phyloP scores from a whole-genome alignment of 2,329 filamentous ascomycete species.

The Fusarium buxicola region DNA sequence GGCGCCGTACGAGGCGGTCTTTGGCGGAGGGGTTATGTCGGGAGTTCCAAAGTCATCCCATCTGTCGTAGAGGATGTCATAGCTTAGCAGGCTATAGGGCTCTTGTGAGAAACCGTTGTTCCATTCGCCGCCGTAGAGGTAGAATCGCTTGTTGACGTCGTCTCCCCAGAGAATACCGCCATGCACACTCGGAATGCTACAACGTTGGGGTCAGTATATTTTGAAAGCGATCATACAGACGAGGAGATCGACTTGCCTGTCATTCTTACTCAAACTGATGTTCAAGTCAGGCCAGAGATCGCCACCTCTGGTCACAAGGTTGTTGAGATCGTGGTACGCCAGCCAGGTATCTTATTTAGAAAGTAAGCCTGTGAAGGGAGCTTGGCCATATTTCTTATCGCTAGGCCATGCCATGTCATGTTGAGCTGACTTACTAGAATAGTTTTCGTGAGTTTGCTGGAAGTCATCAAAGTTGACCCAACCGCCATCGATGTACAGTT shows the following conservation, averaged over 20 bases:
- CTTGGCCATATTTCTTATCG: no score
- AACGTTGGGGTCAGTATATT: neutral
- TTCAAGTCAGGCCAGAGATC: neutral
- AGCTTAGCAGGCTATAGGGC: slow-evolving; percentile 5
- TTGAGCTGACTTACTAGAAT: slow-evolving; percentile 10
- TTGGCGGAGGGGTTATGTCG: neutral
- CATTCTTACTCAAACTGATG: neutral
- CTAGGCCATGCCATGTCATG: neutral
- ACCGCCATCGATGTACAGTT: slow-evolving; percentile 23
- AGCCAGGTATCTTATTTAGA: slow-evolving; percentile 11
- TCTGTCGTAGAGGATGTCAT: slow-evolving; percentile 13
- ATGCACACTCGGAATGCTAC: slow-evolving; percentile 7
- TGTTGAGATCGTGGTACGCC: slow-evolving; percentile 13
- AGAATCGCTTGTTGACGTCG: slow-evolving; percentile 17
- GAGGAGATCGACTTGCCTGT: neutral
- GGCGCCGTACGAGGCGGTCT: slow-evolving; percentile 10
- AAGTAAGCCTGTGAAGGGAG: no score
- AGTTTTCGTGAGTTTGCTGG: neutral
- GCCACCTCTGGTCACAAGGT: neutral
- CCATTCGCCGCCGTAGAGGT: slow-evolving; percentile 19
- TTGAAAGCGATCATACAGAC: neutral
- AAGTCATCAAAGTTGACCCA: slow-evolving; percentile 15
- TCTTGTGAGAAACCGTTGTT: neutral
- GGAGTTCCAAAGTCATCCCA: slow-evolving; percentile 17
- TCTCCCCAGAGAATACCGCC: slow-evolving; percentile 21